Evolutionary conservation across 768 basidiomycete species (phyloP).

Genomic region (Mycena pura): DNA sequence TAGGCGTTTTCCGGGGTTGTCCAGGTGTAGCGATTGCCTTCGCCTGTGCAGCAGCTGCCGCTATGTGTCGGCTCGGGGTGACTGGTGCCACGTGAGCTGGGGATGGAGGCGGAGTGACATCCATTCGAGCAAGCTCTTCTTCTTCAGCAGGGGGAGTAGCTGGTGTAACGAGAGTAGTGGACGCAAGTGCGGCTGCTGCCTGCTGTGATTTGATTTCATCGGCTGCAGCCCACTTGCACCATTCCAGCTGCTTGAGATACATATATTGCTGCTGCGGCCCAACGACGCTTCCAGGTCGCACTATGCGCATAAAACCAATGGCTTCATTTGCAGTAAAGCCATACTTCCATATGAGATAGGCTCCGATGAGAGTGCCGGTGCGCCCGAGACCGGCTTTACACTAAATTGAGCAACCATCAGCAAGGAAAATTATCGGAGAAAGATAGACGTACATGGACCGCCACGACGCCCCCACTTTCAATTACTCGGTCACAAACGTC

Average conservation of each 20-base stretch:
- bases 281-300: conserved; percentile 92
- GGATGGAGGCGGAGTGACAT: conserved; percentile 46
- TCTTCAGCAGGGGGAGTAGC: conserved; percentile 86
- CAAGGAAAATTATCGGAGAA: conserved; percentile 8
- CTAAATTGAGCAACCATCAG: conserved; percentile 46
- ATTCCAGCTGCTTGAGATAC: conserved; percentile 93
- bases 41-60: conserved; percentile 72
- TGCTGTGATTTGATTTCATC: conserved; percentile 74
- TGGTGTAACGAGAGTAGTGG: conserved; percentile 65
- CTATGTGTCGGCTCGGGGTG: conserved; percentile 81
- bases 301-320: conserved; percentile 98
- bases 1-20: conserved; percentile 88
- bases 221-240: conserved; percentile 90
- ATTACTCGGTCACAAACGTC: conserved; percentile 82
- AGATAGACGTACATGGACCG: conserved; percentile 75
- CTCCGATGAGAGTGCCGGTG: conserved; percentile 96
- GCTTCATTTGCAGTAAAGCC: conserved; percentile 96
- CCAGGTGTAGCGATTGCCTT: conserved; percentile 77
- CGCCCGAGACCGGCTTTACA: conserved; percentile 97
- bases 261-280: conserved; percentile 95
- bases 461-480: conserved; percentile 79
- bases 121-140: conserved; percentile 59
- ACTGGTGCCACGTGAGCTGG: conserved; percentile 66
- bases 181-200: conserved; percentile 41
- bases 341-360: conserved; percentile 98